Conservation (phyloP, 169 alveolate species). For the Plasmodium berghei region DNA sequence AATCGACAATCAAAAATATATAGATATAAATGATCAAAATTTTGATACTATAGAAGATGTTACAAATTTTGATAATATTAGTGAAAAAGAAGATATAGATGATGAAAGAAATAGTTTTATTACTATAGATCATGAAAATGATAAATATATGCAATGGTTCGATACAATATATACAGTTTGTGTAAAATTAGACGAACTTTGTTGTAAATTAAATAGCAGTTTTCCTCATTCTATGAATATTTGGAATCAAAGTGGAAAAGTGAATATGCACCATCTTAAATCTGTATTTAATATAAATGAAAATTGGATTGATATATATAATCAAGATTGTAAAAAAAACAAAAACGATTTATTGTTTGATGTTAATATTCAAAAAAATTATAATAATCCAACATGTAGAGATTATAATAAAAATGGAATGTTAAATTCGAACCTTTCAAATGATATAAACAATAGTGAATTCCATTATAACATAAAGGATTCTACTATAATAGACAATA, state of each 20-base stretch:
- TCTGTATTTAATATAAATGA: slow-evolving; percentile 30
- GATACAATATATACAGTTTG: slow-evolving; percentile 80
- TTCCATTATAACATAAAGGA: too few relatives aligned
- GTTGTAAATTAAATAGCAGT: slow-evolving; percentile 64
- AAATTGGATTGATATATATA: background rate
- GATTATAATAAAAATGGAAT: background rate
- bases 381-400: background rate
- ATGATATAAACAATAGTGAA: too few relatives aligned
- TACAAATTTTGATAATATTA: background rate
- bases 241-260: slow-evolving; percentile 75
- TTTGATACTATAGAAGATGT: slow-evolving; percentile 1
- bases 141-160: slow-evolving; percentile 79
- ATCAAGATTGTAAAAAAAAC: slow-evolving; percentile 16
- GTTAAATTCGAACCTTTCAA: too few relatives aligned
- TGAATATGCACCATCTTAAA: slow-evolving; percentile 16
- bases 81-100: background rate
- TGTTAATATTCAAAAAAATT: background rate
- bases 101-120: background rate
- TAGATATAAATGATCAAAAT: background rate
- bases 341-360: background rate
- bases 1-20: background rate
- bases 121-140: slow-evolving; percentile 1
- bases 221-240: slow-evolving; percentile 79
- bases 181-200: slow-evolving; percentile 78
- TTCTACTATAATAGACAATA: too few relatives aligned